Evolutionary conservation across 306 rosid genomes (phyloP).

Genomic region (Gastrolobium bilobum): DNA sequence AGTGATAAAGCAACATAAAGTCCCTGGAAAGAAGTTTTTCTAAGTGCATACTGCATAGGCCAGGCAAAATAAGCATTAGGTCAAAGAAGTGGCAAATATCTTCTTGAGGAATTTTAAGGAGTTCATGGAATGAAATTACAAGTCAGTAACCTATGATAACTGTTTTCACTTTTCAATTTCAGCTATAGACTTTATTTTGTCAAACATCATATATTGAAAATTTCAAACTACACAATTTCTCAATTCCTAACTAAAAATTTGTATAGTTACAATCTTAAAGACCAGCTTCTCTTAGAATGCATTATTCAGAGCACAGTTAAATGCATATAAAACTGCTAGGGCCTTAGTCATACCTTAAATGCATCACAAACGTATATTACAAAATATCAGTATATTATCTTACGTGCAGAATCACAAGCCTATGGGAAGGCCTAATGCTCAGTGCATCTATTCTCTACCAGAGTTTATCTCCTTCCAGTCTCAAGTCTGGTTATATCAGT

Average conservation of each 20-base stretch:
- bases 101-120: not conserved
- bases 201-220: not conserved
- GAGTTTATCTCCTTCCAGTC: not conserved
- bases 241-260: not conserved
- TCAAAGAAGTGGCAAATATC: slow-evolving; percentile 2
- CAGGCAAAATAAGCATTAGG: slow-evolving; percentile 1
- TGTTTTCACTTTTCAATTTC: slow-evolving; percentile 2
- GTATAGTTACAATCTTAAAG: not conserved
- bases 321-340: not conserved
- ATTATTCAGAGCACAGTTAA: not conserved
- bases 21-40: not conserved
- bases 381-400: not conserved
- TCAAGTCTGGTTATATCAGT: not conserved
- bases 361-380: not conserved
- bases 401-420: slow-evolving; percentile 21
- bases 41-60: not conserved
- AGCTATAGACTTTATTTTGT: not conserved
- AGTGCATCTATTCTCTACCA: not conserved
- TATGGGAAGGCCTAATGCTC: not conserved
- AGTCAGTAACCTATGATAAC: not conserved
- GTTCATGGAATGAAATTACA: not conserved
- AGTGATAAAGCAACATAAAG: not conserved
- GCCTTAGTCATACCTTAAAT: slow-evolving; percentile 14
- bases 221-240: not conserved
- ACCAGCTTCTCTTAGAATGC: slow-evolving; percentile 18